Conservation (phyloP, 2,329 filamentous ascomycete genomes). For the Acrodontium crateriforme region DNA sequence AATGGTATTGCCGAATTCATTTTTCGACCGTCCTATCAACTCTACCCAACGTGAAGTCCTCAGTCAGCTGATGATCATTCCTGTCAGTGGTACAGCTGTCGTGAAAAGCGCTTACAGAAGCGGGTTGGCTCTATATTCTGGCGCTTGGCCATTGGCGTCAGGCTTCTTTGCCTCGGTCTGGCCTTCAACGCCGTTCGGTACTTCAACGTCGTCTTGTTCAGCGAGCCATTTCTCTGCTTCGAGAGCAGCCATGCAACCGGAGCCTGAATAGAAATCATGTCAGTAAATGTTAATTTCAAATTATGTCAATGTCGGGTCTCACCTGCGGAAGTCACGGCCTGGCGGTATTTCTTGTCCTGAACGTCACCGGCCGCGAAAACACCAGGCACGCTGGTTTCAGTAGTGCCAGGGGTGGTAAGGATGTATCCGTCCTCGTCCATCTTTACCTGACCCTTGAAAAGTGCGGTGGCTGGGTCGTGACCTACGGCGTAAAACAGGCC, state of each 20-base stretch:
- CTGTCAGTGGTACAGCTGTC: too few relatives aligned
- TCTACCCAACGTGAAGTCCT: too few relatives aligned
- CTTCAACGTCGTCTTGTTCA: constrained; percentile 54
- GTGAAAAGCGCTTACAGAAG: constrained; percentile 37
- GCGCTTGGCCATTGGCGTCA: constrained; percentile 37
- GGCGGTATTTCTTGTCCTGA: constrained; percentile 95
- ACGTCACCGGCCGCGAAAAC: constrained; percentile 96
- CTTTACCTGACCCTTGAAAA: constrained; percentile 82
- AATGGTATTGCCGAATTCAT: too few relatives aligned
- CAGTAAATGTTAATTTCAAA: constrained; percentile 2
- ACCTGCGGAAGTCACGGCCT: constrained; percentile 96
- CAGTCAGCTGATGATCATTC: too few relatives aligned
- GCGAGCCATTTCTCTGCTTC: constrained; percentile 90
- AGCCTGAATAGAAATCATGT: constrained; percentile 41
- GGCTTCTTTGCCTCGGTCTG: constrained; percentile 35
- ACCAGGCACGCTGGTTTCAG: constrained; percentile 74
- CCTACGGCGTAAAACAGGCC: constrained; percentile 96
- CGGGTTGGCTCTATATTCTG: constrained; percentile 51
- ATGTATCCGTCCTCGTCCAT: constrained; percentile 88
- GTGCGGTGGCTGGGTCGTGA: constrained; percentile 80
- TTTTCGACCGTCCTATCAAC: constrained; percentile 6
- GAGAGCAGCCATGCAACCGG: constrained; percentile 87
- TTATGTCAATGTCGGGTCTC: constrained; percentile 26
- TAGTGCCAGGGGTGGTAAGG: constrained; percentile 74
- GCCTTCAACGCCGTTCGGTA: constrained; percentile 34